Evolutionary conservation across 495 filamentous ascomycete genomes (phyloP).

Genomic region (Daldinia bambusicola): DNA sequence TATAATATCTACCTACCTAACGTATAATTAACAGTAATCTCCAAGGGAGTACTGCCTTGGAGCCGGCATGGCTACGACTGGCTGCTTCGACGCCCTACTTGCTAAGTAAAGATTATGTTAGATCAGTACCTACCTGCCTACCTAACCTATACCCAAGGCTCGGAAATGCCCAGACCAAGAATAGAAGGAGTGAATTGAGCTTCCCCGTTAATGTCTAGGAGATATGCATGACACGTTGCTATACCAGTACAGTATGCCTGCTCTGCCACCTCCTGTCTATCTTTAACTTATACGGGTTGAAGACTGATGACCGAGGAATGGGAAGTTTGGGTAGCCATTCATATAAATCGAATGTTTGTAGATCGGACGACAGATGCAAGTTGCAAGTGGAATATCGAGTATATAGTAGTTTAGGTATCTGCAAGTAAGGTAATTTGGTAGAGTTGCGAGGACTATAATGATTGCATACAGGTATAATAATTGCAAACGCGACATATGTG

Average conservation of each 20-base stretch:
- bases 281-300: conserved; percentile 19
- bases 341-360: conserved; percentile 38
- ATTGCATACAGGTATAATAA: too few relatives aligned
- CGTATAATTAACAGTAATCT: conserved; percentile 10
- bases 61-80: conserved; percentile 10
- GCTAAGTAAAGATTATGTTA: conserved; percentile 8
- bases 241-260: neutral
- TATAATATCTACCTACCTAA: conserved; percentile 10
- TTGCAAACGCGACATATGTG: too few relatives aligned
- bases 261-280: conserved; percentile 27
- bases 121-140: too few relatives aligned
- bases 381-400: too few relatives aligned
- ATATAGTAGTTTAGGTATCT: conserved; percentile 5
- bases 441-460: conserved; percentile 14
- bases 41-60: conserved; percentile 25
- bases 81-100: conserved; percentile 2
- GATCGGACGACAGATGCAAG: conserved; percentile 34
- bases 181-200: conserved; percentile 8
- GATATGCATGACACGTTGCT: conserved; percentile 25
- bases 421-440: conserved; percentile 33
- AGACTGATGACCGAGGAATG: neutral
- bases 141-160: too few relatives aligned
- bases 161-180: neutral
- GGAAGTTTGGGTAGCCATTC: conserved; percentile 19
- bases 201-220: neutral